Conservation (phyloP, 805 yeast species). For the Sugiyamaella marilandica region DNA sequence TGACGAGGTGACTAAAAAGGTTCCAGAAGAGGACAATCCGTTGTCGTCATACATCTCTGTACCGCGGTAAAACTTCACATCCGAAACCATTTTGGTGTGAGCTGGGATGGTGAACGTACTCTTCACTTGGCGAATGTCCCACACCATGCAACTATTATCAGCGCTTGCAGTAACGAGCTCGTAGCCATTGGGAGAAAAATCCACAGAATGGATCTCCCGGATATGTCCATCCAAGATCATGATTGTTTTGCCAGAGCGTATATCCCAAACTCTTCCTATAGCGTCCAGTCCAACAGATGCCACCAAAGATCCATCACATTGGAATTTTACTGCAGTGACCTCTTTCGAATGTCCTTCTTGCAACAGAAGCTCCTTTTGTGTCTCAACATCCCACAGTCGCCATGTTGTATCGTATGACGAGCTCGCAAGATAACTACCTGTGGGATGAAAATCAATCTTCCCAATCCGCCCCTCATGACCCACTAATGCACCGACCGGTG, state of each 20-base stretch:
- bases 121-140: conserved; percentile 71
- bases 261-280: conserved; percentile 73
- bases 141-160: conserved; percentile 71
- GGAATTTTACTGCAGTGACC: conserved; percentile 57
- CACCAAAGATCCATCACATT: conserved; percentile 68
- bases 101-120: conserved; percentile 54
- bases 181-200: conserved; percentile 73
- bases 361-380: conserved; percentile 45
- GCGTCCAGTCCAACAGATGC: conserved; percentile 80
- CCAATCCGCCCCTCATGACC: conserved; percentile 60
- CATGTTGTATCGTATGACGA: conserved; percentile 85
- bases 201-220: conserved; percentile 62
- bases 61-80: conserved; percentile 46
- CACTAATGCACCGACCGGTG: conserved; percentile 24
- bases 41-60: not conserved
- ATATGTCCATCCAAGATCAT: conserved; percentile 62
- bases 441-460: conserved; percentile 61
- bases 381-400: conserved; percentile 76
- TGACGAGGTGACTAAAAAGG: conserved; percentile 54
- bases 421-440: conserved; percentile 50
- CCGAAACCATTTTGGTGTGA: conserved; percentile 69
- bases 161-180: conserved; percentile 79
- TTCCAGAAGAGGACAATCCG: conserved; percentile 34
- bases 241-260: conserved; percentile 67
- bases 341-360: conserved; percentile 89